phyloP scores from a whole-genome alignment of 2,329 filamentous ascomycete genomes.

The Apiospora pterosperma region DNA sequence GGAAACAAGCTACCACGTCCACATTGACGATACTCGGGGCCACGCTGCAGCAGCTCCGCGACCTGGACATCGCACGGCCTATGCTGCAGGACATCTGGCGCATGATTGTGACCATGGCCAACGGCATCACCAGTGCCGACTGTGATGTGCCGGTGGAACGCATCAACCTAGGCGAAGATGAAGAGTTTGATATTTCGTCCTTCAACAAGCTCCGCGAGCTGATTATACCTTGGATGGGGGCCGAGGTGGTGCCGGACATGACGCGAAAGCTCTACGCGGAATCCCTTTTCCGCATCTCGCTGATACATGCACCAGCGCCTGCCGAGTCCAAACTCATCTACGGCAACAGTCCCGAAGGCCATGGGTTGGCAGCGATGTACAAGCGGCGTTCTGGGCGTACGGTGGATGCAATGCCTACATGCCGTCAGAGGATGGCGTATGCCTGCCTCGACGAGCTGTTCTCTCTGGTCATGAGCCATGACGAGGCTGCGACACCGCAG shows the following conservation, averaged over 20 bases:
- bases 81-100: slow-evolving; percentile 65
- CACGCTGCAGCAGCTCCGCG: slow-evolving; percentile 58
- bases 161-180: slow-evolving; percentile 60
- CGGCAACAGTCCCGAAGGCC: slow-evolving; percentile 32
- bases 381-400: slow-evolving; percentile 69
- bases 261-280: slow-evolving; percentile 68
- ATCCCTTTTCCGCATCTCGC: slow-evolving; percentile 76
- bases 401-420: slow-evolving; percentile 60
- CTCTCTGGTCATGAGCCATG: slow-evolving; percentile 56
- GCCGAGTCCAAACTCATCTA: slow-evolving; percentile 56
- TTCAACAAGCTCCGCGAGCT: slow-evolving; percentile 68
- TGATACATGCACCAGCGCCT: slow-evolving; percentile 65
- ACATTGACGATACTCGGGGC: slow-evolving; percentile 65
- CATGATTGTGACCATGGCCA: slow-evolving; percentile 60
- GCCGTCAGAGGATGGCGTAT: slow-evolving; percentile 71
- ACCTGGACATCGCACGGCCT: slow-evolving; percentile 40
- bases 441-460: slow-evolving; percentile 79
- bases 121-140: slow-evolving; percentile 67
- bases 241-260: slow-evolving; percentile 59
- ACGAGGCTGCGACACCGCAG: slow-evolving; percentile 32
- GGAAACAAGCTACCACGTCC: slow-evolving; percentile 75
- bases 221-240: slow-evolving; percentile 71
- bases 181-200: slow-evolving; percentile 75
- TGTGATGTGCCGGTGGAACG: slow-evolving; percentile 43
- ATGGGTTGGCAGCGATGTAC: slow-evolving; percentile 45